Percentiles rank a stretch among this genome's conserved stretches.
These are phyloP conservation scores for Mucor circinelloides DNA, from an alignment of 371 early-diverging fungal genomes.

Conservation along the genomic window DNA sequence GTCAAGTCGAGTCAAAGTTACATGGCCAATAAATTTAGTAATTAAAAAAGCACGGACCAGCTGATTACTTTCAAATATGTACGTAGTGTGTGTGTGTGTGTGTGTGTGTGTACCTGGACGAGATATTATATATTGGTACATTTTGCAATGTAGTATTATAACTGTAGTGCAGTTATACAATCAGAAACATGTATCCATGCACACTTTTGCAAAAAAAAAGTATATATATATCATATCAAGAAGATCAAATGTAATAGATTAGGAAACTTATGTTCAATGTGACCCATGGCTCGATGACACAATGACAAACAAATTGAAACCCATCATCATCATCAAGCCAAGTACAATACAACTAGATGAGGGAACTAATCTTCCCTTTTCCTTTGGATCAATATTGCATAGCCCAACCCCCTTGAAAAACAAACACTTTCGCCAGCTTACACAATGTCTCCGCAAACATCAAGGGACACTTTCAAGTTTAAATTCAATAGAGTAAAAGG, in stretches of 20 bases:
- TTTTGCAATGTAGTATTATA: not conserved
- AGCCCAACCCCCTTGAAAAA: not conserved
- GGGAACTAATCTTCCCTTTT: not conserved
- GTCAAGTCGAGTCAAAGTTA: not conserved
- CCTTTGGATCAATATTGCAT: too few species aligned
- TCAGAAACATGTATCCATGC: not conserved
- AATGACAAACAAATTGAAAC: not conserved
- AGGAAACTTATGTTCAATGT: not conserved
- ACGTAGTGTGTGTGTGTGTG: not conserved
- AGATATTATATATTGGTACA: not conserved
- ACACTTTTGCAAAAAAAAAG: not conserved
- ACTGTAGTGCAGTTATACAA: too few species aligned
- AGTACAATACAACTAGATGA: not conserved
- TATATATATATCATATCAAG: not conserved
- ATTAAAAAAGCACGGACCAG: slow-evolving; percentile 20
- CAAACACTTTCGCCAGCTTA: not conserved
- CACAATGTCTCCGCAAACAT: not conserved
- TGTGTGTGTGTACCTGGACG: not conserved
- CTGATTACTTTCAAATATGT: slow-evolving; percentile 6
- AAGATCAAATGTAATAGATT: not conserved
- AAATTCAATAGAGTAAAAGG: not conserved
- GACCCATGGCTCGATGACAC: slow-evolving; percentile 10
- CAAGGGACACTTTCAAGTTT: not conserved
- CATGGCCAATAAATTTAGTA: not conserved
- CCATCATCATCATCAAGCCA: not conserved